phyloP scores from a whole-genome alignment of 2,329 filamentous ascomycete genomes.

The Phoma sp. region DNA sequence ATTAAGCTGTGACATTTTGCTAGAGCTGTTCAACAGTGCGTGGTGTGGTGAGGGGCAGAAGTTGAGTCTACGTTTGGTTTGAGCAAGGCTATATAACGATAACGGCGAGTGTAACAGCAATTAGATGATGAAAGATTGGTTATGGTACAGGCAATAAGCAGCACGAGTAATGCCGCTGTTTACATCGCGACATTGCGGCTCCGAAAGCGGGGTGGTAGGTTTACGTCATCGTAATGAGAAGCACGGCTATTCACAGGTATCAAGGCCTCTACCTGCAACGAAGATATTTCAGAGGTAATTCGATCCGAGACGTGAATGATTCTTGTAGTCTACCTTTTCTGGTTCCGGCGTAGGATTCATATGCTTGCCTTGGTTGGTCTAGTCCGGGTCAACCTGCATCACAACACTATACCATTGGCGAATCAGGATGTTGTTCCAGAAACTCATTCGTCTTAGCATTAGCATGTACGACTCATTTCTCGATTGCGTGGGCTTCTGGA shows the following conservation, averaged over 20 bases:
- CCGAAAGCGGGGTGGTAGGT: constrained; percentile 15
- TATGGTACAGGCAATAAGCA: constrained; percentile 6
- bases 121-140: background rate
- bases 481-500: no score
- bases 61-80: background rate
- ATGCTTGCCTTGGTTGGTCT: background rate
- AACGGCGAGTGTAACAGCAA: background rate
- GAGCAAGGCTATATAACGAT: constrained; percentile 1
- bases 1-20: constrained; percentile 52
- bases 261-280: background rate
- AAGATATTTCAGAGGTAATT: background rate
- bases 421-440: background rate
- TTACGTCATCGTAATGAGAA: constrained; percentile 16
- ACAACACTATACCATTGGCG: no score
- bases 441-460: background rate
- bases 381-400: background rate
- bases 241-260: background rate
- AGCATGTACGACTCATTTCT: no score
- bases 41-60: background rate
- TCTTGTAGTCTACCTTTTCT: background rate
- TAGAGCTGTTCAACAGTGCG: background rate
- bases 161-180: constrained; percentile 19
- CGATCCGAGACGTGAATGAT: background rate
- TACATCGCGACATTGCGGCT: constrained; percentile 10
- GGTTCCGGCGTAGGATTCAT: background rate